Evolutionary conservation across 75 land plant genomes (phyloP).

Genomic region (Pinus albicaulis): DNA sequence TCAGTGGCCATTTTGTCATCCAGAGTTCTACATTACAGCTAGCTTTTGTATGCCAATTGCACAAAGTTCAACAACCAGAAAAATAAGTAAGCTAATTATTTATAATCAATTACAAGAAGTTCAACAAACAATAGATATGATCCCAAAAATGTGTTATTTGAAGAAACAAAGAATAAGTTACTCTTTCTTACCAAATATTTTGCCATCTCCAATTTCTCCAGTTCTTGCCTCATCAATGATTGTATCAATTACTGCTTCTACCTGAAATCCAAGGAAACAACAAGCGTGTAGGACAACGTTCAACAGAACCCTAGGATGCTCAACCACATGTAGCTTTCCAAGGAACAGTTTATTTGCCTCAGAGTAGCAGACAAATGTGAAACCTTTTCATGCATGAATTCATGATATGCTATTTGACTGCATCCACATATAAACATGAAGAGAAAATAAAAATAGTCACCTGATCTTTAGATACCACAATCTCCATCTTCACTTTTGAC

Average conservation of each 20-base stretch:
- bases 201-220: conserved; percentile 96
- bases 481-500: conserved; percentile 81
- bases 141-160: too few species aligned
- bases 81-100: too few species aligned
- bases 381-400: not conserved
- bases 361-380: not conserved
- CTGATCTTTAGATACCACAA: conserved; percentile 86
- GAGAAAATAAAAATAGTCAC: conserved; percentile 21
- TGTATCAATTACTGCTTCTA: conserved; percentile 79
- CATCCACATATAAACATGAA: not conserved
- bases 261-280: conserved; percentile 31
- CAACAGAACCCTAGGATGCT: not conserved
- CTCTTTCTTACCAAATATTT: conserved; percentile 70
- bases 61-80: too few species aligned
- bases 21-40: too few species aligned
- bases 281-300: not conserved
- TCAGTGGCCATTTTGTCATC: too few species aligned
- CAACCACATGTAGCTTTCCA: not conserved
- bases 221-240: conserved; percentile 83
- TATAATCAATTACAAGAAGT: too few species aligned
- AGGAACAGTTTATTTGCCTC: not conserved
- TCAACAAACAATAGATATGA: too few species aligned
- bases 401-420: not conserved
- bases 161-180: too few species aligned
- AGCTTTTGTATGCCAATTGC: too few species aligned